Percentiles rank a stretch among this genome's conserved stretches.
phyloP scores from a whole-genome alignment of 192 early-diverging fungal genomes.

The Coemansia sp. region DNA sequence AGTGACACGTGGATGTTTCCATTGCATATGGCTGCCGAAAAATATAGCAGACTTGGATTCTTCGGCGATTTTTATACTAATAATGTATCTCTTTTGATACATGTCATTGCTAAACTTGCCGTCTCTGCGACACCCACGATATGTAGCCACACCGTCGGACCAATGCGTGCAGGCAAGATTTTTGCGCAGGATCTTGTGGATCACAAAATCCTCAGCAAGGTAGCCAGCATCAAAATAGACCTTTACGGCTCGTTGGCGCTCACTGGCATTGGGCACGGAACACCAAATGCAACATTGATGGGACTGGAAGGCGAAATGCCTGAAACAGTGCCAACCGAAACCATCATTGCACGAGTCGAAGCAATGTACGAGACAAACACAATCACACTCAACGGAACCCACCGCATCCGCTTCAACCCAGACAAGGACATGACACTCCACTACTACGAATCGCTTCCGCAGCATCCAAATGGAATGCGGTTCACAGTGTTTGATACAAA shows the following conservation, averaged over 20 bases:
- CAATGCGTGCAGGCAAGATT: slow-evolving; percentile 95
- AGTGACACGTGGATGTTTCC: slow-evolving; percentile 2
- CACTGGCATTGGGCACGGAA: slow-evolving; percentile 96
- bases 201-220: slow-evolving; percentile 65
- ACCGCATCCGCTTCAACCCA: slow-evolving; percentile 82
- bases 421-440: slow-evolving; percentile 87
- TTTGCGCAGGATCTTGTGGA: slow-evolving; percentile 85
- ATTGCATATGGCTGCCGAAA: neutral
- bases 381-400: slow-evolving; percentile 71
- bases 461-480: slow-evolving; percentile 96
- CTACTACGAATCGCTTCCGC: slow-evolving; percentile 81
- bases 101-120: neutral
- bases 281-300: slow-evolving; percentile 86
- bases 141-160: slow-evolving; percentile 85
- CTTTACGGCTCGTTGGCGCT: slow-evolving; percentile 92
- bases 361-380: slow-evolving; percentile 73
- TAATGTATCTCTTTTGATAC: neutral
- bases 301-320: slow-evolving; percentile 90
- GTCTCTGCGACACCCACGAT: neutral
- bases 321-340: slow-evolving; percentile 80
- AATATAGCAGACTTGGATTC: neutral
- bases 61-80: neutral
- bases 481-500: slow-evolving; percentile 82
- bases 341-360: slow-evolving; percentile 72
- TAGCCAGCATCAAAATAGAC: slow-evolving; percentile 72